Percentiles rank a stretch among this genome's conserved stretches.
phyloP scores from a whole-genome alignment of 208 protist genomes.

The Wallacemonas rigidus region DNA sequence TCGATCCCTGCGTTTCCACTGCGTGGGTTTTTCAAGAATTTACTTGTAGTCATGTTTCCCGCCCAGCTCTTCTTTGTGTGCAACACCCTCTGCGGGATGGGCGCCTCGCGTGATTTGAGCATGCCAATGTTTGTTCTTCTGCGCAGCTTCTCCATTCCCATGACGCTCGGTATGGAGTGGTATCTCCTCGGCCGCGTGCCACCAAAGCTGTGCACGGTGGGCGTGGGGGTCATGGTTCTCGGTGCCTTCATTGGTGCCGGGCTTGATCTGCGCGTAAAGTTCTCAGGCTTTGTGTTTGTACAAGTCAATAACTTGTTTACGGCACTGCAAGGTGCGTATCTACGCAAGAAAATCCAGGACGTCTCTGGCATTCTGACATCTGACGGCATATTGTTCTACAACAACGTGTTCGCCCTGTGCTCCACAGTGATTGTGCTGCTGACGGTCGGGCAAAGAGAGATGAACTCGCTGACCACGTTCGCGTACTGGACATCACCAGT shows the following conservation, averaged over 20 bases:
- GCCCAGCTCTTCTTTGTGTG: slow-evolving; percentile 36
- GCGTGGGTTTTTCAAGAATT: slow-evolving; percentile 3
- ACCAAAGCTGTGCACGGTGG: background rate
- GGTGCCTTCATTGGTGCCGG: slow-evolving; percentile 30
- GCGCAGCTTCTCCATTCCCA: slow-evolving; percentile 42
- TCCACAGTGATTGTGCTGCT: slow-evolving; percentile 18
- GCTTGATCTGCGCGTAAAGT: slow-evolving; percentile 19
- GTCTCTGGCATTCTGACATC: slow-evolving; percentile 17
- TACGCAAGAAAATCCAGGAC: slow-evolving; percentile 29
- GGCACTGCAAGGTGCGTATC: slow-evolving; percentile 27
- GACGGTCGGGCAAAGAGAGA: background rate
- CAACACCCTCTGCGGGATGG: slow-evolving; percentile 39
- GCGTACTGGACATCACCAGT: slow-evolving; percentile 18
- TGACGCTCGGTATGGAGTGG: slow-evolving; percentile 32
- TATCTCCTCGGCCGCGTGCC: slow-evolving; percentile 17
- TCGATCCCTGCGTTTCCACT: slow-evolving; percentile 23
- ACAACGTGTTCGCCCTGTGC: slow-evolving; percentile 21
- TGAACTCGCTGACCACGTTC: background rate
- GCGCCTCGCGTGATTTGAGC: slow-evolving; percentile 34
- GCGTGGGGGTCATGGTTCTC: slow-evolving; percentile 29
- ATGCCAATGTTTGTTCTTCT: slow-evolving; percentile 47
- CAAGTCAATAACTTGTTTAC: slow-evolving; percentile 43
- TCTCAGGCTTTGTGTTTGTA: slow-evolving; percentile 24
- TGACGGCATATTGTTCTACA: slow-evolving; percentile 44
- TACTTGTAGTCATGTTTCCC: slow-evolving; percentile 33